Conservation (phyloP, 1,139 yeast species). For the Debaryomycetaceae sp. region DNA sequence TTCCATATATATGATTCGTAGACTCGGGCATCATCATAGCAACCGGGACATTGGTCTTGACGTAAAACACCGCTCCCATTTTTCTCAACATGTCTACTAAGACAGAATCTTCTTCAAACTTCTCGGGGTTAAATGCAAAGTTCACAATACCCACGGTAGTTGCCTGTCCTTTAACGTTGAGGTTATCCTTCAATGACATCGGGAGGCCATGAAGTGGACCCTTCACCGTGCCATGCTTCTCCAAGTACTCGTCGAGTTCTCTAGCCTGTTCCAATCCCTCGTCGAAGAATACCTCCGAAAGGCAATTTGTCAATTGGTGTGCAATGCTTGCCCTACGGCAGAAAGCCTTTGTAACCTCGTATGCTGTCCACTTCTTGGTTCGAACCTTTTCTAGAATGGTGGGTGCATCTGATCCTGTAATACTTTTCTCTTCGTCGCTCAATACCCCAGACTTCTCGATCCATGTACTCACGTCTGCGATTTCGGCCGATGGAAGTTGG, state of each 20-base stretch:
- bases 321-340: slow-evolving; percentile 43
- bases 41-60: slow-evolving; percentile 33
- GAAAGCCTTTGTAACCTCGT: slow-evolving; percentile 22
- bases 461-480: slow-evolving; percentile 34
- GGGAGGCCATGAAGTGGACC: slow-evolving; percentile 42
- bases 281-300: slow-evolving; percentile 31
- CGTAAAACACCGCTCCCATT: slow-evolving; percentile 32
- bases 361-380: slow-evolving; percentile 21
- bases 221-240: slow-evolving; percentile 17
- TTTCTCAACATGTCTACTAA: slow-evolving; percentile 20
- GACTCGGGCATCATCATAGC: slow-evolving; percentile 41
- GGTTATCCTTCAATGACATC: slow-evolving; percentile 42
- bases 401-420: slow-evolving; percentile 34
- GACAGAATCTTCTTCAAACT: slow-evolving; percentile 21
- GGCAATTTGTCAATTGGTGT: slow-evolving; percentile 41
- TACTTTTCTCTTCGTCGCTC: slow-evolving; percentile 24
- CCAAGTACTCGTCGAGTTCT: slow-evolving; percentile 25
- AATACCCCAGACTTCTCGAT: slow-evolving; percentile 25
- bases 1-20: slow-evolving; percentile 31
- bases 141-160: slow-evolving; percentile 48
- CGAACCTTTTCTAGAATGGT: slow-evolving; percentile 33
- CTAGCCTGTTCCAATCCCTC: slow-evolving; percentile 27
- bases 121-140: slow-evolving; percentile 26
- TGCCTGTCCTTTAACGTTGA: slow-evolving; percentile 48
- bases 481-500: slow-evolving; percentile 23